phyloP scores from a whole-genome alignment of 352 stramenopile genomes.

The Globisporangium megalacanthum region DNA sequence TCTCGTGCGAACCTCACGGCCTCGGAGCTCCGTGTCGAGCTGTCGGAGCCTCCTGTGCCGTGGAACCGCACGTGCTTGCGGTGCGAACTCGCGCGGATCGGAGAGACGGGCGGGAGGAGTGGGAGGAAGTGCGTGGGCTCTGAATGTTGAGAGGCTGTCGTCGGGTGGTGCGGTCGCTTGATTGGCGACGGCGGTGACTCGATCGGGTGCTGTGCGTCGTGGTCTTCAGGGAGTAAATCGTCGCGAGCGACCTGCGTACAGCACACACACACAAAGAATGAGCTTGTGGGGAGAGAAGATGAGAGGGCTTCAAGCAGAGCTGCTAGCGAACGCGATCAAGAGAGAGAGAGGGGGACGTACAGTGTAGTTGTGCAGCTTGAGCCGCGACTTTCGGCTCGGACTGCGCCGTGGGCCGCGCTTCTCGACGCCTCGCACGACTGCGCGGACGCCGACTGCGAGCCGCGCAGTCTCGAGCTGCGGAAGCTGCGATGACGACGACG shows the following conservation, averaged over 20 bases:
- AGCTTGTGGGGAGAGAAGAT: too few species aligned
- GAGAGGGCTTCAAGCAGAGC: too few species aligned
- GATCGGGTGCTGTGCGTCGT: background rate
- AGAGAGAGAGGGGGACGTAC: conserved; percentile 15
- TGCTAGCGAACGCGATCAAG: background rate
- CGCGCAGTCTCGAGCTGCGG: conserved; percentile 49
- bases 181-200: conserved; percentile 2
- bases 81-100: conserved; percentile 39
- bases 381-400: conserved; percentile 48
- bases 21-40: too few species aligned
- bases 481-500: conserved; percentile 27
- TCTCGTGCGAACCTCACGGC: too few species aligned
- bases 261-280: background rate
- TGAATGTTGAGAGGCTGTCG: background rate
- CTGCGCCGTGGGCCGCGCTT: conserved; percentile 38
- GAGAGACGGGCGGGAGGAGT: conserved; percentile 42
- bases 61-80: conserved; percentile 37
- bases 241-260: conserved; percentile 2
- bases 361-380: conserved; percentile 59
- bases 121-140: conserved; percentile 14
- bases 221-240: background rate
- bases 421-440: conserved; percentile 43
- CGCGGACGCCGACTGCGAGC: conserved; percentile 44
- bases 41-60: background rate
- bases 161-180: background rate